phyloP scores from a whole-genome alignment of 2,329 filamentous ascomycete genomes.

The Penicillium italicum region DNA sequence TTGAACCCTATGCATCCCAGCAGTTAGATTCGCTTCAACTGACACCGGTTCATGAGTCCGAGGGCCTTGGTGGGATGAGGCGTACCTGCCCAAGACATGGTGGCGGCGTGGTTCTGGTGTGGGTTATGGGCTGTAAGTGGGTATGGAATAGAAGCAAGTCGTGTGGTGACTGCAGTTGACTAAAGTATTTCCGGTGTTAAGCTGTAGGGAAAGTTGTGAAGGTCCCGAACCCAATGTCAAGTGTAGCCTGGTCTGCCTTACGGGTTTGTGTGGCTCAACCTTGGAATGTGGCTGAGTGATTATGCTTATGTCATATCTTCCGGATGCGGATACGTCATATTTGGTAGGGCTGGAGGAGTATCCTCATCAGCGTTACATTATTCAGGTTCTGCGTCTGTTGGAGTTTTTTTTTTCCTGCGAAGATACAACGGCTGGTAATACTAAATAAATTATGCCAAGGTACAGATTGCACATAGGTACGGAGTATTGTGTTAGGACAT shows the following conservation, averaged over 20 bases:
- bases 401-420: background rate
- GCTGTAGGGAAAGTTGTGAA: background rate
- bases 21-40: background rate
- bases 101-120: slow-evolving; percentile 26
- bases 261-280: slow-evolving; percentile 12
- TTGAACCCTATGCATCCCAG: slow-evolving; percentile 66
- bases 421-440: background rate
- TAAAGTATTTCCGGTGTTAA: background rate
- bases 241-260: slow-evolving; percentile 5
- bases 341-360: slow-evolving; percentile 9
- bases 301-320: slow-evolving; percentile 7
- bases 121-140: background rate
- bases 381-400: background rate
- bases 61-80: background rate
- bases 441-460: background rate
- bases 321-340: slow-evolving; percentile 21
- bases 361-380: background rate
- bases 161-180: background rate
- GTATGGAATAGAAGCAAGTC: background rate
- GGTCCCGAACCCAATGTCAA: slow-evolving; percentile 1
- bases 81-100: slow-evolving; percentile 70
- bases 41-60: slow-evolving; percentile 1
- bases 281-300: slow-evolving; percentile 4
- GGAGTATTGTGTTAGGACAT: background rate
- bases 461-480: background rate